These are phyloP conservation scores for Mrakia frigida DNA, from an alignment of 768 basidiomycete genomes.

Conservation along the genomic window DNA sequence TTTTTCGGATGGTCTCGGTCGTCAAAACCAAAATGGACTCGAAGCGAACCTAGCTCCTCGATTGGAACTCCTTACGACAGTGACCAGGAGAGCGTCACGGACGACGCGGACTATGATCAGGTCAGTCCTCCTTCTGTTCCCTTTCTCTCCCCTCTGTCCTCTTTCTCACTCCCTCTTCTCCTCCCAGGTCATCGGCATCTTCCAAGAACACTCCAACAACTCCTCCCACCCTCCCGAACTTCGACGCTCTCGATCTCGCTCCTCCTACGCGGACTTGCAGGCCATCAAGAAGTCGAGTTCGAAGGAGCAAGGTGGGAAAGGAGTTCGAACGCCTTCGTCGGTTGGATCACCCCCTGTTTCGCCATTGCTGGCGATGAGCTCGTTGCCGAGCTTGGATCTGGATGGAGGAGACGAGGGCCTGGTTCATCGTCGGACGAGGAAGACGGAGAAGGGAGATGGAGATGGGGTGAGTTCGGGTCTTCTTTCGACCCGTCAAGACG, in stretches of 20 bases:
- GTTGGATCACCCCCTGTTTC: not conserved
- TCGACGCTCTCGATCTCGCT: not conserved
- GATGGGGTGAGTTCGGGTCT: no score
- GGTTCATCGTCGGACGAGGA: no score
- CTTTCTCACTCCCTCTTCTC: not conserved
- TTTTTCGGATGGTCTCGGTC: conserved; percentile 24
- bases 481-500: no score
- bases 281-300: conserved; percentile 12
- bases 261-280: conserved; percentile 28
- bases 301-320: not conserved
- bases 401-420: not conserved
- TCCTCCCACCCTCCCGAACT: not conserved
- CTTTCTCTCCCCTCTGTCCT: not conserved
- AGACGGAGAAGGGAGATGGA: no score
- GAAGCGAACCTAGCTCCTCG: not conserved
- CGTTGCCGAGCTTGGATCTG: not conserved
- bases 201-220: conserved; percentile 12
- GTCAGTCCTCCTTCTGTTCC: not conserved
- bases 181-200: conserved; percentile 23
- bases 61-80: conserved; percentile 1
- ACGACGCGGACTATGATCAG: conserved; percentile 30
- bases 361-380: conserved; percentile 1
- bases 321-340: not conserved
- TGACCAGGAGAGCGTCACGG: conserved; percentile 4
- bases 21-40: not conserved